phyloP scores from a whole-genome alignment of 2,329 filamentous ascomycete genomes.

The Neonectria neomacrospora region DNA sequence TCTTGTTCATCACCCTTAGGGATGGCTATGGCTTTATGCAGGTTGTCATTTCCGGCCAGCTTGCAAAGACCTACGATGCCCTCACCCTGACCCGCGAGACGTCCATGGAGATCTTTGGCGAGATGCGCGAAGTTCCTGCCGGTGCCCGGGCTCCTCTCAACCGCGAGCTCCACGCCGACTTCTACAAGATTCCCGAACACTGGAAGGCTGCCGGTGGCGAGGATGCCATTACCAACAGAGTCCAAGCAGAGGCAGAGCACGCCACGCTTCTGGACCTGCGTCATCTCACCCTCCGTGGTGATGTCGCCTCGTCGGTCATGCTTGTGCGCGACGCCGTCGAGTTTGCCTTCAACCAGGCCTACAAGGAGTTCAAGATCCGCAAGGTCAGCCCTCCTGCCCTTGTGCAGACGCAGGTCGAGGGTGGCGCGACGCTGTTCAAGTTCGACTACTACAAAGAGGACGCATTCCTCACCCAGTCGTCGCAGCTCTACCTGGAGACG shows the following conservation, averaged over 20 bases:
- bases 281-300: slow-evolving; percentile 86
- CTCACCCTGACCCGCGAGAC: slow-evolving; percentile 87
- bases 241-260: slow-evolving; percentile 64
- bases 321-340: slow-evolving; percentile 86
- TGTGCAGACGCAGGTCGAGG: slow-evolving; percentile 95
- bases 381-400: slow-evolving; percentile 91
- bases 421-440: slow-evolving; percentile 89
- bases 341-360: slow-evolving; percentile 81
- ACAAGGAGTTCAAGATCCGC: slow-evolving; percentile 79
- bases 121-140: slow-evolving; percentile 84
- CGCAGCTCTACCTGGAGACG: slow-evolving; percentile 97
- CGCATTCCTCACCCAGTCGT: slow-evolving; percentile 95
- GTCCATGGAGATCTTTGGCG: slow-evolving; percentile 84
- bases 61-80: slow-evolving; percentile 93
- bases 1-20: slow-evolving; percentile 84
- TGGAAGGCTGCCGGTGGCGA: slow-evolving; percentile 81
- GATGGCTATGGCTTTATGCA: slow-evolving; percentile 85
- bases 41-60: slow-evolving; percentile 64
- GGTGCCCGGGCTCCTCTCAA: slow-evolving; percentile 82
- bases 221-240: slow-evolving; percentile 88
- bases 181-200: slow-evolving; percentile 78
- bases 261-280: slow-evolving; percentile 79
- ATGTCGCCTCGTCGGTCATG: slow-evolving; percentile 86
- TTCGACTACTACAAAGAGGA: slow-evolving; percentile 90
- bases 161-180: slow-evolving; percentile 92